Base-by-base conservation (phyloP, 371 early-diverging fungal species). In the Gilbertella persicaria region DNA sequence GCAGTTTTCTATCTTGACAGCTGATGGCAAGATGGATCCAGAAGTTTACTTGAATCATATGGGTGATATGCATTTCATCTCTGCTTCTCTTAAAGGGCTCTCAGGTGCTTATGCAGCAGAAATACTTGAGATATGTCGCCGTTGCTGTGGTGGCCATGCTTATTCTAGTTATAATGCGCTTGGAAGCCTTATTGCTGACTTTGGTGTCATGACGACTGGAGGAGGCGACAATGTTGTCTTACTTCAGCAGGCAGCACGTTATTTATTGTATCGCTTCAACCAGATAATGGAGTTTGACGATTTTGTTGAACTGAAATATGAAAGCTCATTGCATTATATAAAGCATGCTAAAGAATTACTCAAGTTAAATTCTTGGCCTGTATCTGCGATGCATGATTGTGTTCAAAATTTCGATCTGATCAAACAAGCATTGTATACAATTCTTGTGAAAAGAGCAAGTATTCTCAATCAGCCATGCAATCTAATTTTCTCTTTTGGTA, bases 171-270 rank as follows among this genome's bases (percentile, higher is more conserved):
- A 88, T 66, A 88, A 88, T 55, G 75, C 82, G 26, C 79, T 88
- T 33, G 81, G 83, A 1, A 78, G 71, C 6, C 55, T 80, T 21
- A 83, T 82, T 35, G 78, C 65, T 17, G 86, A 86, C 53, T 86
- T 67, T 67, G 85, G 85, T 33, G 87, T 87, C 9, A 60, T 82
- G 58, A 88, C 89, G 1, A 87, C 87, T 3, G 85, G 89, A 28
- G 89, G 81, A 37, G 89, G 89, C 49, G 89, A 88, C 46, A 86
- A 88, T 53, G 80, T 75, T 25, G 84, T 84, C 0, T 49, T 88
- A 58, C 62, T 84, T 45, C 85, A 86, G 38, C 89, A 88, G 55
- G 69, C 81, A 0, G 73, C 84, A 16, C 50, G 63, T 1, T 59
- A 65, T 35, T 36, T 69, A 13, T 40, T 67, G 4, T 45, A 56